Evolutionary conservation across 2,329 filamentous ascomycete species (phyloP), one percentile per base, ranked within the genome.

Genomic region (Colletotrichum sp.): DNA sequence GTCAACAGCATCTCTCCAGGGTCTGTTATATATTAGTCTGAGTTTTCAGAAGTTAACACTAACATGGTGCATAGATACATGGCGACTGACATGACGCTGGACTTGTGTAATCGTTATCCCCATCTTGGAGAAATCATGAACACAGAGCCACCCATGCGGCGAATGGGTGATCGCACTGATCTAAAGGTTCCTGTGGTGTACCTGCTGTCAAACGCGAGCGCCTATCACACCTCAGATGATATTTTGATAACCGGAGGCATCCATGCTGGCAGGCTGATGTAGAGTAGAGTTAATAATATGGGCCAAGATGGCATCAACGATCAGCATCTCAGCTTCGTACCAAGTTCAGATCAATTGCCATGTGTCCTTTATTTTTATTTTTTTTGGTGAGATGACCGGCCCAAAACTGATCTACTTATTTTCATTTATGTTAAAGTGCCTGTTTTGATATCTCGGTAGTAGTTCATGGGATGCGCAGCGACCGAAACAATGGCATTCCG

Each of bases 221-320:
- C 84, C 3, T 87, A 87, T 74, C 83, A 83, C n/a, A 87, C 85
- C 8, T 81, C 81, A 2, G 82, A 82, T 43, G 85, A 87, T 78
- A 80, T 85, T 26, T 67, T 83, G n/a, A 81, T 83, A 28, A 84
- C 82, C 15, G 83, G 84, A 32, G 84, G 83, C 24, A 81, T 84
- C 13, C 82, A 85, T 75, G 82, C 83, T 6, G 76, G 79, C 6
- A 73, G 77, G 18, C 12, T 56, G 28, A 66, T 66, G 64, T 64
- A 36, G 60, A 24, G 16, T 18, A 21, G 24, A 30, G 16, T 16
- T 26, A 9, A 30, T 30, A 58, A 15, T 0, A 58, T 28, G 55
- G 15, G 6, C 3, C 9, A 30, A 58, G 26, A 1, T 58, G n/a
- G 55, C n/a, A 58, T 58, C 55, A 13, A 8, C 1, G 15, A 16